These are phyloP conservation scores for Breviolum minutum DNA, from an alignment of 73 alveolate genomes.

Conservation along the genomic window DNA sequence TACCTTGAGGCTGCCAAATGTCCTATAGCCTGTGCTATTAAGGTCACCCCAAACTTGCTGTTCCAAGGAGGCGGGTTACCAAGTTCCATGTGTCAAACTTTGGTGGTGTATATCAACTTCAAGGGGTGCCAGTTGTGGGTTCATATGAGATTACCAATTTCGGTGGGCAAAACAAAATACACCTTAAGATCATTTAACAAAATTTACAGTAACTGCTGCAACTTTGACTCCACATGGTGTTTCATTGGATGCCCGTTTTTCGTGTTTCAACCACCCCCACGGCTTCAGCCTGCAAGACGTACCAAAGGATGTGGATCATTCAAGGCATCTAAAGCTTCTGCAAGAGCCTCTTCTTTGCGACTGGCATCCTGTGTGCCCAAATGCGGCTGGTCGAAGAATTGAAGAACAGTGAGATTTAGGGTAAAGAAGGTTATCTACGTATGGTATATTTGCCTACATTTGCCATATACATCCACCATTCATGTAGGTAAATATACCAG, in stretches of 20 bases:
- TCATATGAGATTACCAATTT: neutral
- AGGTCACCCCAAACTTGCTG: no score
- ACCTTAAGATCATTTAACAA: neutral
- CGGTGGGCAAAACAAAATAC: neutral
- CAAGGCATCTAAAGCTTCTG: slow-evolving; percentile 49
- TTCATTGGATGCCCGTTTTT: neutral
- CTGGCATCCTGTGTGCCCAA: neutral
- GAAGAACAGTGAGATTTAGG: neutral
- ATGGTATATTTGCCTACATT: no score
- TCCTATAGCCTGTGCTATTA: no score
- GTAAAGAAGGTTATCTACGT: no score
- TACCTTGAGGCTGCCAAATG: no score
- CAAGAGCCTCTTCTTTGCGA: neutral
- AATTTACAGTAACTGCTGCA: neutral
- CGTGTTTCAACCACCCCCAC: neutral
- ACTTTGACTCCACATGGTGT: no score
- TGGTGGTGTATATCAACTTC: no score
- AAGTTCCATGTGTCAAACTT: no score
- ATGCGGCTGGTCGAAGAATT: neutral
- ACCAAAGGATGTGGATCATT: slow-evolving; percentile 34
- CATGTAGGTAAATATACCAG: no score
- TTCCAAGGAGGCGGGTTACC: no score
- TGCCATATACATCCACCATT: no score
- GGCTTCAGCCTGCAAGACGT: slow-evolving; percentile 32
- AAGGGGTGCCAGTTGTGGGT: no score